phyloP scores from a whole-genome alignment of 2,329 filamentous ascomycete species.

The Sclerotiophoma versabilis region DNA sequence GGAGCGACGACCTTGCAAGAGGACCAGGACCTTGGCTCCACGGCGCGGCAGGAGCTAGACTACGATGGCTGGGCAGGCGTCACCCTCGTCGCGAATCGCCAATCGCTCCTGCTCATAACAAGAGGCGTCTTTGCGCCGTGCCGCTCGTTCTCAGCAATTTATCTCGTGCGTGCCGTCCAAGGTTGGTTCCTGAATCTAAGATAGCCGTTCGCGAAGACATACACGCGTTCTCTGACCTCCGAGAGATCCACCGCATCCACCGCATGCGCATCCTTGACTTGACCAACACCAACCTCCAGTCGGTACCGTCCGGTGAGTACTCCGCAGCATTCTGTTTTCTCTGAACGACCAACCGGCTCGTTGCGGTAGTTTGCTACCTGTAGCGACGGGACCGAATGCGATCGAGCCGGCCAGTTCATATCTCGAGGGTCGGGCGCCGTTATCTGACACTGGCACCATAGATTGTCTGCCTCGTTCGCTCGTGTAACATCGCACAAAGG shows the following conservation, averaged over 20 bases:
- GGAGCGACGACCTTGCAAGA: slow-evolving; percentile 11
- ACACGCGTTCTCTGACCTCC: slow-evolving; percentile 1
- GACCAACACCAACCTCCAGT: slow-evolving; percentile 4
- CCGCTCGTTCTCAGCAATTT: neutral
- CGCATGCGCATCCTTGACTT: slow-evolving; percentile 8
- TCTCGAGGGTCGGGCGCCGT: slow-evolving; percentile 5
- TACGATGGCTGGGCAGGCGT: slow-evolving; percentile 15
- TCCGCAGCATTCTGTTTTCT: slow-evolving; percentile 12
- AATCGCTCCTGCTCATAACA: slow-evolving; percentile 6
- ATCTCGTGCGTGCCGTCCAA: neutral
- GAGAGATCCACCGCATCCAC: neutral
- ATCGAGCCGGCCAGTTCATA: slow-evolving; percentile 11
- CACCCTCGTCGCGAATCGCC: slow-evolving; percentile 13
- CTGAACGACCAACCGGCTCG: slow-evolving; percentile 2
- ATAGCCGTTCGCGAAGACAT: slow-evolving; percentile 12
- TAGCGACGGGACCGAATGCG: slow-evolving; percentile 11
- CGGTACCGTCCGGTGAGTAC: slow-evolving; percentile 11
- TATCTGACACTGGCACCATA: slow-evolving; percentile 16
- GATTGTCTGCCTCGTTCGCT: slow-evolving; percentile 1
- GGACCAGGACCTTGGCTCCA: slow-evolving; percentile 8
- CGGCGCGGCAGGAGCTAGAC: slow-evolving; percentile 9
- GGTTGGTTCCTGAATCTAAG: neutral
- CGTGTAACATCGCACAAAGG: slow-evolving; percentile 24
- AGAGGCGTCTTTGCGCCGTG: slow-evolving; percentile 4
- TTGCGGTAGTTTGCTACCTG: slow-evolving; percentile 7